phyloP scores from a whole-genome alignment of 1,139 yeast species.

The Candida labiduridarum region DNA sequence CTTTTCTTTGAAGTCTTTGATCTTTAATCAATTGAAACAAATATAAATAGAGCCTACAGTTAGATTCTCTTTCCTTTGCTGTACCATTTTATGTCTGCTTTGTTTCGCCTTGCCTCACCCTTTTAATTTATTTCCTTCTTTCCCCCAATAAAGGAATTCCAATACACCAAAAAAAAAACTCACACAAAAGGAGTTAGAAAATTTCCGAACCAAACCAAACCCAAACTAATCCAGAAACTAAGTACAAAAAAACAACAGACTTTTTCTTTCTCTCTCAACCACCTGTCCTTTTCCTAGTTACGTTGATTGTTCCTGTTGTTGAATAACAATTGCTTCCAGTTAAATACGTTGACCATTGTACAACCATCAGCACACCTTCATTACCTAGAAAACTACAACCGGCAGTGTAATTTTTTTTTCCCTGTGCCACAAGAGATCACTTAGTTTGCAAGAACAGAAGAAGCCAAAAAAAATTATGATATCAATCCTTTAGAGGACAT shows the following conservation, averaged over 20 bases:
- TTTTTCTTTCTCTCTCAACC: neutral
- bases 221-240: neutral
- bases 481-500: neutral
- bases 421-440: neutral
- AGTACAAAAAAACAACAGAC: slow-evolving; percentile 6
- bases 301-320: neutral
- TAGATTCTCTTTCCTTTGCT: too few species aligned
- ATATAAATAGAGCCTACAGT: too few species aligned
- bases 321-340: neutral
- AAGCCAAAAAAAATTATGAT: neutral
- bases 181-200: neutral
- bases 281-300: neutral
- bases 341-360: neutral
- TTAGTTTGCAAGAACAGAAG: neutral
- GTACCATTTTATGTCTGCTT: too few species aligned
- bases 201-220: neutral
- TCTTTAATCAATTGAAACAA: too few species aligned
- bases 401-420: neutral
- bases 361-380: too few species aligned
- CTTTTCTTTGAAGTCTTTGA: too few species aligned
- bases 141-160: too few species aligned
- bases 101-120: too few species aligned
- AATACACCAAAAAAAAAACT: neutral
- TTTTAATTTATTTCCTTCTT: too few species aligned
- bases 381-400: neutral